A percentile compares a stretch with the other conserved stretches of the same genome.
Conservation (phyloP, 1,139 yeast species). For the Nakaseomyces sp. region DNA sequence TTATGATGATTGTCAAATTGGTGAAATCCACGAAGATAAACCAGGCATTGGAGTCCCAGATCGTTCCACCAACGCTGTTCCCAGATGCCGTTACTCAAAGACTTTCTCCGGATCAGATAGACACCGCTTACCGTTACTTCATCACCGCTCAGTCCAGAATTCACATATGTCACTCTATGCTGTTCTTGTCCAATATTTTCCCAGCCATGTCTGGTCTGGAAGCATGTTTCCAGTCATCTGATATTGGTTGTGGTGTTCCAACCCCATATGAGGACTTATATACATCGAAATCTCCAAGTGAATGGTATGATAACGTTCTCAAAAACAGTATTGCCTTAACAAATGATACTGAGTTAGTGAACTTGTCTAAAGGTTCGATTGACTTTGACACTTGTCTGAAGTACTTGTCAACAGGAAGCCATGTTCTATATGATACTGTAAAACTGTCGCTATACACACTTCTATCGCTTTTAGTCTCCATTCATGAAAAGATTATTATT, state of each 20-base stretch:
- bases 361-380: conserved; percentile 49
- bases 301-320: conserved; percentile 48
- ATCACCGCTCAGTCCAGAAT: conserved; percentile 76
- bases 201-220: conserved; percentile 61
- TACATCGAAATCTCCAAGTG: conserved; percentile 46
- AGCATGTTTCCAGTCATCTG: conserved; percentile 46
- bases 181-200: conserved; percentile 61
- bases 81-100: background rate
- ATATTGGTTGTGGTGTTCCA: conserved; percentile 59
- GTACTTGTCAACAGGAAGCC: conserved; percentile 40
- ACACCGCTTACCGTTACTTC: conserved; percentile 63
- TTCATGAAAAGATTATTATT: conserved; percentile 60
- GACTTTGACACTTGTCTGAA: conserved; percentile 42
- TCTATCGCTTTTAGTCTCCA: conserved; percentile 57
- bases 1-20: conserved; percentile 72
- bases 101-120: conserved; percentile 33
- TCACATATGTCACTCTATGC: conserved; percentile 73
- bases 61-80: conserved; percentile 45
- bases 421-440: conserved; percentile 31
- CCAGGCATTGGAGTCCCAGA: conserved; percentile 53
- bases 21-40: conserved; percentile 70
- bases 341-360: conserved; percentile 39
- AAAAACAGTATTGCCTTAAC: conserved; percentile 38
- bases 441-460: conserved; percentile 49
- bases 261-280: conserved; percentile 64